Conservation (phyloP, 345 rosid genomes). For the Linum tenue region DNA sequence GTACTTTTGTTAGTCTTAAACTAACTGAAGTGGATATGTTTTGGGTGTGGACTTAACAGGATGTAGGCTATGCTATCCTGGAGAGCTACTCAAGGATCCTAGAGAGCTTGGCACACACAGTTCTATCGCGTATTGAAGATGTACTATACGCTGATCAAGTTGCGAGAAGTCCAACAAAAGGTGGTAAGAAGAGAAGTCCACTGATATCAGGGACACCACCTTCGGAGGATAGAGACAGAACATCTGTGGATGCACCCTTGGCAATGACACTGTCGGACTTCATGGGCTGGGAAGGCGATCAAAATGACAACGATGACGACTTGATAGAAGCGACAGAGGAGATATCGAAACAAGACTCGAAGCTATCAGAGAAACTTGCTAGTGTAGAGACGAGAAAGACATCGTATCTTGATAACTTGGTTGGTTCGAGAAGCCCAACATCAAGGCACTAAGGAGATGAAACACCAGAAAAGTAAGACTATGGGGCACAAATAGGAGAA, state of each 20-base stretch:
- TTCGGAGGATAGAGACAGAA: neutral
- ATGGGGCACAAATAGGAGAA: neutral
- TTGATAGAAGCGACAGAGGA: slow-evolving; percentile 18
- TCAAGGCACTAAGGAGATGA: slow-evolving; percentile 34
- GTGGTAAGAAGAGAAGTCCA: slow-evolving; percentile 26
- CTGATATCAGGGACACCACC: slow-evolving; percentile 10
- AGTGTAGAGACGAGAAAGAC: slow-evolving; percentile 38
- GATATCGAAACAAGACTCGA: slow-evolving; percentile 28
- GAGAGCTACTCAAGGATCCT: slow-evolving; percentile 84
- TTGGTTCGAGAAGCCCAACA: slow-evolving; percentile 62
- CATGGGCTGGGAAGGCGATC: slow-evolving; percentile 60
- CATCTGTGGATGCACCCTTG: slow-evolving; percentile 16
- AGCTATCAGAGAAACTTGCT: slow-evolving; percentile 29
- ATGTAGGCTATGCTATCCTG: slow-evolving; percentile 70
- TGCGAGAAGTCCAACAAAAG: slow-evolving; percentile 44
- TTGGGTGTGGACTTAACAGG: slow-evolving; percentile 31
- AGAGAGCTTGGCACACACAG: slow-evolving; percentile 78
- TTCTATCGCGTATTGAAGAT: slow-evolving; percentile 68
- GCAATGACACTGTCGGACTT: slow-evolving; percentile 58
- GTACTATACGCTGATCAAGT: slow-evolving; percentile 57
- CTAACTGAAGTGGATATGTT: too few relatives aligned
- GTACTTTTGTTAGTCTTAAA: too few relatives aligned
- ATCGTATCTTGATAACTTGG: slow-evolving; percentile 56
- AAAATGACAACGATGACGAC: slow-evolving; percentile 30
- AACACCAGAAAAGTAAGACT: neutral